phyloP scores from a whole-genome alignment of 176 grass and related monocot genomes.

The Ampelocalamus luodianensis region DNA sequence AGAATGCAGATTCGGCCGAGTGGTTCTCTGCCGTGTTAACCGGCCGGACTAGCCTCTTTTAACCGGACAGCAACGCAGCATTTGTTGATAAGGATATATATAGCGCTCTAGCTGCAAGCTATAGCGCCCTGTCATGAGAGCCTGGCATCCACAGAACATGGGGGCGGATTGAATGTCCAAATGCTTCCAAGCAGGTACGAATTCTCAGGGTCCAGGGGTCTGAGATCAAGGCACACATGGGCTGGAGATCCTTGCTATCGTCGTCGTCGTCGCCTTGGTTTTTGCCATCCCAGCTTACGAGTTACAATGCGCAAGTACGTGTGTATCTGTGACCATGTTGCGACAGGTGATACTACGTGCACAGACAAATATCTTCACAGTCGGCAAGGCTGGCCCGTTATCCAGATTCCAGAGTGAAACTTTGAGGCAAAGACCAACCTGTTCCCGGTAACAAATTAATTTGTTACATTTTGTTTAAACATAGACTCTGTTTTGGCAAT shows the following conservation, averaged over 20 bases:
- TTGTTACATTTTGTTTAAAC: not conserved
- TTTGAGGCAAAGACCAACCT: too few species aligned
- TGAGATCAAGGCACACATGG: constrained; percentile 49
- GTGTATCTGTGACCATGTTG: not conserved
- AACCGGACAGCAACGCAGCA: constrained; percentile 45
- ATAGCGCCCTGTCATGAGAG: not conserved
- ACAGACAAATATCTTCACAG: not conserved
- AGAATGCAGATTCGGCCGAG: constrained; percentile 12
- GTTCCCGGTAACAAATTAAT: not conserved
- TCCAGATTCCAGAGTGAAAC: not conserved
- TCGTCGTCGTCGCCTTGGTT: constrained; percentile 4
- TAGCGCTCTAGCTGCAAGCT: not conserved
- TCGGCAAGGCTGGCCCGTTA: not conserved
- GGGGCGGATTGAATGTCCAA: constrained; percentile 36
- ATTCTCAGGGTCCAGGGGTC: constrained; percentile 24
- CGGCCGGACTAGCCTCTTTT: constrained; percentile 30
- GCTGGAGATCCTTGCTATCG: constrained; percentile 25
- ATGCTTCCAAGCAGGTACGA: constrained; percentile 50
- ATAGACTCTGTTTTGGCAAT: too few species aligned
- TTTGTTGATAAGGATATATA: constrained; percentile 29
- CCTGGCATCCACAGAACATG: constrained; percentile 58
- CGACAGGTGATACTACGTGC: not conserved
- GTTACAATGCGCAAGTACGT: constrained; percentile 33
- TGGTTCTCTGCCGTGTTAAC: not conserved
- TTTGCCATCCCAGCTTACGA: not conserved